Base-by-base conservation (phyloP, 805 yeast species). In the Candida broadrunensis region DNA sequence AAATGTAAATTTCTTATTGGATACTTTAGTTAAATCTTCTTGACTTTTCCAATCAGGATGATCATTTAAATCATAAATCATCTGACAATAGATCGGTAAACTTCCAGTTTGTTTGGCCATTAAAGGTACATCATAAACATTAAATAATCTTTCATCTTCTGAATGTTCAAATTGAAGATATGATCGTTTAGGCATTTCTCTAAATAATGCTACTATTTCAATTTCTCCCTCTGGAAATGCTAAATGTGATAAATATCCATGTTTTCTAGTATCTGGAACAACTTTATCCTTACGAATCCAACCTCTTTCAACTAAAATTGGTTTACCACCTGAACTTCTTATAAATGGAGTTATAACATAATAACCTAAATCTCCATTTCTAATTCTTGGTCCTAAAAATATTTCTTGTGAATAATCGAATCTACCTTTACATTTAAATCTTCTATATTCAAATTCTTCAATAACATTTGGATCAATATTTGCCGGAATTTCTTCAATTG, bases 361-460 rank as follows among this genome's bases (percentile, higher is more conserved):
- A 60, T 87, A 93, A 1, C 99, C 99, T 42, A 80, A 75, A 47
- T 70, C 67, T 4, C 72, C 74, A 46, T 88, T 81, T 48, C 74
- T 73, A 36, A 85, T 70, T 48, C 97, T 75, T 5, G 99, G 98
- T 0, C 98, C 98, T 38, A 93, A 88, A 54, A 87, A 85, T 65
- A 89, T 80, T 60, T 93, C 99, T 55, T 89, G 81, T 12, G 81
- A 78, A 54, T 93, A 90, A 49, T 86, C 83, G 58, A 84, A 93
- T 41, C 72, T 74, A 1, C 99, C 99, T 37, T 74, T 80, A 11
- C 86, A 63, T n/a, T 73, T 68, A 33, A 91, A 90, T 48, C 84
- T 74, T 41, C 97, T 75, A 59, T 83, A 91, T 52, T 90, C 96
- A 63, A 88, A 84, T 43, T 85, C 85, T 16, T 73, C 70, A 14